A percentile compares a stretch with the other conserved stretches of the same genome.
These are phyloP conservation scores for Aspergillus latus DNA, from an alignment of 2,329 filamentous ascomycete genomes.

Conservation along the genomic window DNA sequence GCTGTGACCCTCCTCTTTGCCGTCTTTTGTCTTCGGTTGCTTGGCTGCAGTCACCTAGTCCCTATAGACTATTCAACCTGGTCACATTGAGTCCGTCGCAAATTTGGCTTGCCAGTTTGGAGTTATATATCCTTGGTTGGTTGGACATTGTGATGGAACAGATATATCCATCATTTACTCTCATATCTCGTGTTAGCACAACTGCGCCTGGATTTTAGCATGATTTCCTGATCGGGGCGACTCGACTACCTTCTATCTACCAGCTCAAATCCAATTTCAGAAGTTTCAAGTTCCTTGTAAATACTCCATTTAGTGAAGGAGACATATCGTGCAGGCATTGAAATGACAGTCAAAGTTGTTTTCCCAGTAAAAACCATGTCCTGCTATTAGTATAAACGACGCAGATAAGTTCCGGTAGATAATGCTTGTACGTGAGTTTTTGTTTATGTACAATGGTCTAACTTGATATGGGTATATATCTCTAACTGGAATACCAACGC, in stretches of 20 bases:
- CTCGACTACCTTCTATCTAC: no score
- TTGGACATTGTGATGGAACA: background rate
- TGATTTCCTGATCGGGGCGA: background rate
- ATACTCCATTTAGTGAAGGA: no score
- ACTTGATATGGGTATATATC: background rate
- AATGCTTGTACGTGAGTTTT: no score
- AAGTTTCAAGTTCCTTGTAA: no score
- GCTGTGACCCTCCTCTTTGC: background rate
- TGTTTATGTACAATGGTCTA: background rate
- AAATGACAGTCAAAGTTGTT: no score
- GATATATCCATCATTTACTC: slow-evolving; percentile 4
- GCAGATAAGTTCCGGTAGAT: no score
- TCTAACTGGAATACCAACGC: background rate
- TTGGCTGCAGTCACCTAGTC: background rate
- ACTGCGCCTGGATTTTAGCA: slow-evolving; percentile 2
- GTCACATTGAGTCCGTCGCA: no score
- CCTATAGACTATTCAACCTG: background rate
- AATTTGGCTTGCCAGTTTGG: background rate
- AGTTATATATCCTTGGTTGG: slow-evolving; percentile 1
- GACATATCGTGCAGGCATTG: no score
- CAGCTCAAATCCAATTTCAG: no score
- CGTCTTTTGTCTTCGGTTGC: background rate
- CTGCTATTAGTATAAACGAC: no score
- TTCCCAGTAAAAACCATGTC: no score
- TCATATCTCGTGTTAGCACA: background rate